Conservation (phyloP, 1,284 basidiomycete species). For the Inonotus obliquus region DNA sequence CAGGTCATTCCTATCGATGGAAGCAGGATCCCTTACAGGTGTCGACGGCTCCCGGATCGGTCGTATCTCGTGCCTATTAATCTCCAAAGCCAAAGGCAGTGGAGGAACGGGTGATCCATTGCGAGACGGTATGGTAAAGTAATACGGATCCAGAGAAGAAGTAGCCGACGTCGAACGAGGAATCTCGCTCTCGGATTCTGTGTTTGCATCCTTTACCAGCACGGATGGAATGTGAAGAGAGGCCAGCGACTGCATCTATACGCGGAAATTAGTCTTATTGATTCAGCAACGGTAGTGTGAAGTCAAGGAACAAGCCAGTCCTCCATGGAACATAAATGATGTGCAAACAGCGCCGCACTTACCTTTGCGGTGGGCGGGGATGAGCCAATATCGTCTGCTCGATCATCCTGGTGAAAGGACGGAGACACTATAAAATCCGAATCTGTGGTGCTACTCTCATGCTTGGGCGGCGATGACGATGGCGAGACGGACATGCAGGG, state of each 20-base stretch:
- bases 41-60: slow-evolving; percentile 50
- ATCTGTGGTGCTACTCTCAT: slow-evolving; percentile 2
- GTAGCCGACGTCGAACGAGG: slow-evolving; percentile 60
- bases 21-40: slow-evolving; percentile 73
- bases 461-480: background rate
- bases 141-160: slow-evolving; percentile 80
- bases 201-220: background rate
- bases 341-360: background rate
- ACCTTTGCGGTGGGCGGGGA: slow-evolving; percentile 1
- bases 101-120: slow-evolving; percentile 56
- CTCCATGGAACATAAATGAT: background rate
- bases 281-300: background rate
- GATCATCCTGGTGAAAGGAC: background rate
- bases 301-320: background rate
- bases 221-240: slow-evolving; percentile 8
- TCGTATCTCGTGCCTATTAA: background rate
- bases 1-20: slow-evolving; percentile 83
- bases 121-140: slow-evolving; percentile 66
- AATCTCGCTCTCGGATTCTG: slow-evolving; percentile 15
- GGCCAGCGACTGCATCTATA: slow-evolving; percentile 3
- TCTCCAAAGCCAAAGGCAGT: slow-evolving; percentile 35
- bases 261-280: background rate
- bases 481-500: slow-evolving; percentile 12
- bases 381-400: background rate
- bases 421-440: background rate